These are phyloP conservation scores for Podospora didyma DNA, from an alignment of 495 filamentous ascomycete genomes.

Conservation along the genomic window DNA sequence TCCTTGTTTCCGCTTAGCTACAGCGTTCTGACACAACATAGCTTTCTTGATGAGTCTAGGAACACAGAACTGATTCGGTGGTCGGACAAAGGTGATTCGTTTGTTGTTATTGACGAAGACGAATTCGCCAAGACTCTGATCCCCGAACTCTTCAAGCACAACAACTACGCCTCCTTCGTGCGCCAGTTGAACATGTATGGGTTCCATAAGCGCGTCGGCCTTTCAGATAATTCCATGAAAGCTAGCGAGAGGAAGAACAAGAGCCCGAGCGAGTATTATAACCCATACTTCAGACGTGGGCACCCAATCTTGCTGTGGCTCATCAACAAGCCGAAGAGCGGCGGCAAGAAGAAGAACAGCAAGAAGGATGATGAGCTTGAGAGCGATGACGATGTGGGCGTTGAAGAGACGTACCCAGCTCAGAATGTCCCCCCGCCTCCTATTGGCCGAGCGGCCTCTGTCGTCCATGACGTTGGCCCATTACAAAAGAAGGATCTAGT, in stretches of 20 bases:
- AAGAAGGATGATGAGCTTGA: constrained; percentile 68
- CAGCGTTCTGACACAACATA: constrained; percentile 30
- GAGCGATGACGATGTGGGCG: constrained; percentile 60
- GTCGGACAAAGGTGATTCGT: constrained; percentile 94
- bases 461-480: constrained; percentile 38
- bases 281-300: constrained; percentile 91
- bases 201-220: constrained; percentile 96
- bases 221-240: constrained; percentile 96
- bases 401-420: constrained; percentile 31
- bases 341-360: constrained; percentile 52
- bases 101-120: constrained; percentile 95
- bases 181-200: constrained; percentile 99
- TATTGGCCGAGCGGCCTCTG: constrained; percentile 16
- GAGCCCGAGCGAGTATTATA: constrained; percentile 95
- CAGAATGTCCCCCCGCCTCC: constrained; percentile 10
- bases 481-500: constrained; percentile 76
- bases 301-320: constrained; percentile 94
- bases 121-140: constrained; percentile 98
- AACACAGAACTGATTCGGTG: constrained; percentile 95
- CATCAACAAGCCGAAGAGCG: constrained; percentile 91
- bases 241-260: constrained; percentile 96
- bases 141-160: constrained; percentile 97
- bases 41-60: constrained; percentile 87
- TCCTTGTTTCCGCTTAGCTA: neutral
- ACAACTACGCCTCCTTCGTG: constrained; percentile 98